These are phyloP conservation scores for Calendula officinalis DNA, from an alignment of 129 eudicot genomes.

Conservation along the genomic window DNA sequence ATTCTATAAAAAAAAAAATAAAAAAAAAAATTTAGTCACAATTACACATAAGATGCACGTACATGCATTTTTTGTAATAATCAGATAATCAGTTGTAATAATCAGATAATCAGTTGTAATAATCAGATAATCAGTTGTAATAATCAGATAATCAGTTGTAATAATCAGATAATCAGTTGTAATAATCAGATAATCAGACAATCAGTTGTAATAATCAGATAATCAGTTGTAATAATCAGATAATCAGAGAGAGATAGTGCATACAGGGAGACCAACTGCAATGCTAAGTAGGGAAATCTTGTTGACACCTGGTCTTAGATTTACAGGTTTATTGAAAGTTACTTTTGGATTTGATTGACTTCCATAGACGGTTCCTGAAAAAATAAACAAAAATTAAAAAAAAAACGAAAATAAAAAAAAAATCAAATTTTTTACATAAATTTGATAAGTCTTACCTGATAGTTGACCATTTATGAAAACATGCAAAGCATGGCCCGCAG, in stretches of 20 bases:
- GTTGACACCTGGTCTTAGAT: slow-evolving; percentile 61
- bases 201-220: neutral
- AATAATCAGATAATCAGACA: too few relatives aligned
- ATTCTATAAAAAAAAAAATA: slow-evolving; percentile 44
- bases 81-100: neutral
- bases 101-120: neutral
- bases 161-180: neutral
- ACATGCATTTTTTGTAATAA: neutral
- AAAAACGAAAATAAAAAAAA: neutral
- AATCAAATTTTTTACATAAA: neutral
- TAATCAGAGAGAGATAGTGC: slow-evolving; percentile 31
- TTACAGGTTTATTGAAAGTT: slow-evolving; percentile 45
- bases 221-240: neutral
- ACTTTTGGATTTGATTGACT: slow-evolving; percentile 45
- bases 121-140: neutral
- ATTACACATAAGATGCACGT: slow-evolving; percentile 10
- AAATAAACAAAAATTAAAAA: neutral
- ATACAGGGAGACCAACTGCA: slow-evolving; percentile 75
- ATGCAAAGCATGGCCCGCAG: slow-evolving; percentile 91
- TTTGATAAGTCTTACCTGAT: slow-evolving; percentile 45
- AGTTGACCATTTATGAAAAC: slow-evolving; percentile 78
- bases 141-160: too few relatives aligned
- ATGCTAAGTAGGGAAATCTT: slow-evolving; percentile 65
- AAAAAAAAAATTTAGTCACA: slow-evolving; percentile 7
- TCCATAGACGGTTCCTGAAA: slow-evolving; percentile 61